Percentiles rank a stretch among this genome's conserved stretches.
phyloP scores from a whole-genome alignment of 2,329 filamentous ascomycete species.

The Mycosphaerella arachidis region DNA sequence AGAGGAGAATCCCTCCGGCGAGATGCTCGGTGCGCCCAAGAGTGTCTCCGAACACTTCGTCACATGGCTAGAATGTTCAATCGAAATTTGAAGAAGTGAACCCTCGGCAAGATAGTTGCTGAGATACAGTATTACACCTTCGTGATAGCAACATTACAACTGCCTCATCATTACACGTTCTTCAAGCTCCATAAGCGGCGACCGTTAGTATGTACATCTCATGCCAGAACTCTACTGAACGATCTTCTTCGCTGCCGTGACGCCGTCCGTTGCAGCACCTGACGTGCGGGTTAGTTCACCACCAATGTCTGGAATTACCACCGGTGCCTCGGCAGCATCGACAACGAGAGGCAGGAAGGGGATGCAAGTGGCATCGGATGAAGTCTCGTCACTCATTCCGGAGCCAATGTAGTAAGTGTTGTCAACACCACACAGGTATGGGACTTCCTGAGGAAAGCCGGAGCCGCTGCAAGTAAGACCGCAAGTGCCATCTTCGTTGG shows the following conservation, averaged over 20 bases:
- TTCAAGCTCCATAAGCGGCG: not conserved
- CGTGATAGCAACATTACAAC: not conserved
- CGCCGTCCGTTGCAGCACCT: not conserved
- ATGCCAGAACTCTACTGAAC: not conserved
- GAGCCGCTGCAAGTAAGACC: not conserved
- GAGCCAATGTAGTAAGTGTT: constrained; percentile 1
- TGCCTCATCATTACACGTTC: not conserved
- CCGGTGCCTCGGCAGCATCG: not conserved
- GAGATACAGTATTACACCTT: not conserved
- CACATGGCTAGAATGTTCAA: not conserved
- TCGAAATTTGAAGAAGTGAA: not conserved
- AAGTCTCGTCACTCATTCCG: not conserved
- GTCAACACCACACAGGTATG: not conserved
- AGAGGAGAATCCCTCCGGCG: no score
- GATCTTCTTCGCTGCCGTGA: not conserved
- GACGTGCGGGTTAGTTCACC: no score
- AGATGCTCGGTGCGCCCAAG: no score
- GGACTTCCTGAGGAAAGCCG: not conserved
- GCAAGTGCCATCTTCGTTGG: not conserved
- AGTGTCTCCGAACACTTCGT: no score
- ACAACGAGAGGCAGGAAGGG: constrained; percentile 1
- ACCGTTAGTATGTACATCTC: not conserved
- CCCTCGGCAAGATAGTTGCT: not conserved
- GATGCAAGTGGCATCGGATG: not conserved
- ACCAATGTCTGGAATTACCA: not conserved